Evolutionary conservation across 2,329 filamentous ascomycete genomes (phyloP), one percentile per base, ranked within the genome.

Genomic region (Fusarium sp.): DNA sequence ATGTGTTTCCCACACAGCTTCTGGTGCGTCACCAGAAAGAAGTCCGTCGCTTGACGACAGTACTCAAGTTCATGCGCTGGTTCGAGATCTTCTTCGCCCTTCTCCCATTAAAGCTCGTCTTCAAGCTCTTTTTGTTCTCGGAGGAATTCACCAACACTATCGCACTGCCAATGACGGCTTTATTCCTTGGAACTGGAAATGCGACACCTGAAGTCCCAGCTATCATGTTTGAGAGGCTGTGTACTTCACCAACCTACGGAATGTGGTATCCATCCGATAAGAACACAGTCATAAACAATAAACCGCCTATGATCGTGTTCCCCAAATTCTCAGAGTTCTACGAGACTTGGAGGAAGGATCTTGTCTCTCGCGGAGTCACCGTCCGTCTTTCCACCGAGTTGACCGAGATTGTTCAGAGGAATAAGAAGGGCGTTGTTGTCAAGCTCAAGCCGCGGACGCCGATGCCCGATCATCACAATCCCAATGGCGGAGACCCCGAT

Each of bases 21-120:
- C 15, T 68, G 0, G 64, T 64, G 0, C 64, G 64, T 0, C 66
- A 68, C 8, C 11, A 68, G 21, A 68, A 64, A 8, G 66, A 68
- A 42, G 64, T 68, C 0, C 59, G 66, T 3, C 58, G 66, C 2
- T 2, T 68, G 31, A 68, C 66, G 2, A 60, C 49, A 3, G 26
- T 68, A 16, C 66, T 68, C 39, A 68, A 68, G n/a, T 38, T 68
- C 1, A 68, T 68, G 64, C 66, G 66, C 8, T 68, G 66, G 66
- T 68, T 68, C 0, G 66, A 68, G 21, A 47, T 68, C 2, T 68
- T 68, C 39, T 68, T 68, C 20, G 66, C 64, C 1, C 5, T 68
- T 1, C 35, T 68, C 0, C 66, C 66, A 1, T 20, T 68, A 0
- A 65, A 20, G 8, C 49, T 68, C 0, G 66, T 68, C 1, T 68